Evolutionary conservation across 257 asterid species (phyloP), one percentile per base, ranked within the genome.

Genomic region (Coffea canephora): DNA sequence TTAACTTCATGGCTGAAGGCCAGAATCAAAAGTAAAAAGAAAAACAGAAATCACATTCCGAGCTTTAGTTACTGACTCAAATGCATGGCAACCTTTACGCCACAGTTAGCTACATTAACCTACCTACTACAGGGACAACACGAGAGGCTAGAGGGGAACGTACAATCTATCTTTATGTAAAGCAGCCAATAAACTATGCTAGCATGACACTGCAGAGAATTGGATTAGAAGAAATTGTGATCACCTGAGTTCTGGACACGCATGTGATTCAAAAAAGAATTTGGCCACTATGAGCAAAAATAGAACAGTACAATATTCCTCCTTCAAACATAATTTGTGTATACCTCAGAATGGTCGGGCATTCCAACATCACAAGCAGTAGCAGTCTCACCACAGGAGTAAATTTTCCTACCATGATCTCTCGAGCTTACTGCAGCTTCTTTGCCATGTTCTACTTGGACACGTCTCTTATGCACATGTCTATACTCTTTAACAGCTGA

Each of bases 401-500:
- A 77, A 61, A 66, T 59, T 64, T 49, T 25, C 21, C 18, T 41
- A 78, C 18, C 76, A 54, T 69, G 18, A 69, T 41, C 69, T 52
- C 74, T 41, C 10, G 49, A 39, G 43, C 4, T 31, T 50, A 23
- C 59, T 27, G 45, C 69, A 62, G 74, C 27, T 73, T 66, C 61
- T 19, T 19, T 23, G 11, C 19, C 64, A 45, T 52, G 13, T 46
- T 13, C 27, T 23, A 48, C 45, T 14, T n/a, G 15, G 36, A 7
- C 78, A 67, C 25, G 8, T 39, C 46, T 45, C 8, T 45, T 54
- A 48, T 5, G 65, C 65, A 8, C 74, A 27, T 13, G 2, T 74
- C 71, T 74, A 25, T 19, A 13, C 41, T 69, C 68, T 80, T 71
- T 80, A 15, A 49, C 27, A 52, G 77, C 79, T 75, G 77, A 75